A percentile compares a stretch with the other conserved stretches of the same genome.
These are phyloP conservation scores for Imleria badia DNA, from an alignment of 768 basidiomycete genomes.

Conservation along the genomic window DNA sequence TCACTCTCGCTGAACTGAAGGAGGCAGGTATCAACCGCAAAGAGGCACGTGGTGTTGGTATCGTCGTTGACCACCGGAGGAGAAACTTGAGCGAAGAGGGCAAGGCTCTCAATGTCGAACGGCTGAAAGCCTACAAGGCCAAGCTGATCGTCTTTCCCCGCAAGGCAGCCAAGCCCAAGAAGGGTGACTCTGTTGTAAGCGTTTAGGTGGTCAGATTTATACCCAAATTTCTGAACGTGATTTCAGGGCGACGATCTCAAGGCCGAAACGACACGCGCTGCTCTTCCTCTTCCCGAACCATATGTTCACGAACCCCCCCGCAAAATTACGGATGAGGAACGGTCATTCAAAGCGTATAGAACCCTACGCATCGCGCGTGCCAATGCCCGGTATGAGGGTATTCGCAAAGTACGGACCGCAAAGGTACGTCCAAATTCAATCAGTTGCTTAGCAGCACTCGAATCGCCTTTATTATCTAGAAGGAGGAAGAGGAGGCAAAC, in stretches of 20 bases:
- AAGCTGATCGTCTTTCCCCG: constrained; percentile 96
- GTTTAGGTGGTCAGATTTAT: background rate
- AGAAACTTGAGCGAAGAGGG: constrained; percentile 96
- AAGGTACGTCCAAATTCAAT: constrained; percentile 59
- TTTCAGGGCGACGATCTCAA: constrained; percentile 78
- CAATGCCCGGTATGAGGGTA: constrained; percentile 80
- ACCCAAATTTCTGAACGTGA: constrained; percentile 5
- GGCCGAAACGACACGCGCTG: constrained; percentile 68
- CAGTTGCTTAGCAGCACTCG: constrained; percentile 4
- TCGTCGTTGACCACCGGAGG: constrained; percentile 96
- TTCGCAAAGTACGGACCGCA: constrained; percentile 79
- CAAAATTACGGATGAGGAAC: constrained; percentile 90
- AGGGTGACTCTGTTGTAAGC: constrained; percentile 88
- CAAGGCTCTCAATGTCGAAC: constrained; percentile 91
- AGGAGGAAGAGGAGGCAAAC: constrained; percentile 88
- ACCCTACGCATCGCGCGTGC: constrained; percentile 86
- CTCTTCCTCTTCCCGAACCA: constrained; percentile 65
- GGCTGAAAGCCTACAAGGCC: constrained; percentile 90
- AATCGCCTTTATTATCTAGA: constrained; percentile 43
- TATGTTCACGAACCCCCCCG: constrained; percentile 82
- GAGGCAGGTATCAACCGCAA: constrained; percentile 93
- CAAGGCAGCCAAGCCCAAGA: constrained; percentile 93
- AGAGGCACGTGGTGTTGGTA: constrained; percentile 89
- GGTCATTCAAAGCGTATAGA: constrained; percentile 83
- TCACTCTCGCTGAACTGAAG: constrained; percentile 92